Evolutionary conservation across 768 basidiomycete species (phyloP), one percentile per base, ranked within the genome.

Genomic region (Fomitopsis serialis): DNA sequence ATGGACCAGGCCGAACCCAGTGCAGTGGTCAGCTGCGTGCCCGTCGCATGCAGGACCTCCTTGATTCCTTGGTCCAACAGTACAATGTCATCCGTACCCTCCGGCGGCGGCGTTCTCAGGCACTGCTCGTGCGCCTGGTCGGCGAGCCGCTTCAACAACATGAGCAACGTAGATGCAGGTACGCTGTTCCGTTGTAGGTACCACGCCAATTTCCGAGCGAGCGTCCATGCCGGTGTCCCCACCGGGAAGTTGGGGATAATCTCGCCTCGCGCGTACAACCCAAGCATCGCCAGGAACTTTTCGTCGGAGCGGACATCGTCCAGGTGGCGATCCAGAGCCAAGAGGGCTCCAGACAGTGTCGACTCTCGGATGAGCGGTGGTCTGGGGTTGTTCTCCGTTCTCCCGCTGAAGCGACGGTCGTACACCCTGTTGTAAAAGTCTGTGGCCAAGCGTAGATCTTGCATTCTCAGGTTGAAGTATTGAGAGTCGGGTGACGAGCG

Each of bases 11-110:
- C 88, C 0, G 82, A 78, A 3, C 84, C 87, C 23, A 87, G 66
- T 11, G 79, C 75, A 5, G 83, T 82, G 21, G 81, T 82, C 78
- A 89, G 79, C 62, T 90, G 93, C 0, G 82, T 81, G 1, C 95
- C 95, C 0, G 94, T 89, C 0, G 84, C 81, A 62, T 92, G 88
- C 55, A 97, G 65, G 9, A 97, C 92, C 63, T 95, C 89, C 60
- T 82, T 85, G 56, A 98, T 92, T 0, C 85, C 87, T 19, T 65
- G 65, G 34, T 78, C 76, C 24, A 78, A 65, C n/a, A 58, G 56
- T 10, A 48, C 54, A 27, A 67, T 48, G 45, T 76, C 67, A 13
- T 53, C 49, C 23, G 68, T 81, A 0, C 84, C 85, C 7, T 77
- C 77, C 0, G 85, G 82, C 1, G 74, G 71, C 7, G 78, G 68